Conservation (phyloP, 2,329 filamentous ascomycete genomes). For the Ceratocystis variospora region DNA sequence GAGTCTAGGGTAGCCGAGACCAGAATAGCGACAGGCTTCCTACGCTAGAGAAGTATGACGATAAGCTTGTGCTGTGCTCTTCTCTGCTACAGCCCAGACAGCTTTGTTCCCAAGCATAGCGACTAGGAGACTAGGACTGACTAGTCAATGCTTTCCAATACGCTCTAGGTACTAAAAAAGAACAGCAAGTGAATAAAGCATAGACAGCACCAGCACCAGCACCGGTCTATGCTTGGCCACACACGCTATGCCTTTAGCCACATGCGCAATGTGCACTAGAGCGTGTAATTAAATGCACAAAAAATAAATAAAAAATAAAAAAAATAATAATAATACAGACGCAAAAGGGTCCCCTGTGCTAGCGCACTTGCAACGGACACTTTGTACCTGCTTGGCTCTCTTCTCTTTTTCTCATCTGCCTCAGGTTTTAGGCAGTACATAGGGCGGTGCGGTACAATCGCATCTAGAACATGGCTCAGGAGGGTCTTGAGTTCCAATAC, state of each 20-base stretch:
- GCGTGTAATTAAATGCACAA: no score
- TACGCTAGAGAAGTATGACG: background rate
- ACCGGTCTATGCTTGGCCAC: background rate
- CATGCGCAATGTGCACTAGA: no score
- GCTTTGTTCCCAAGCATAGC: background rate
- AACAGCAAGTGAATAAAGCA: background rate
- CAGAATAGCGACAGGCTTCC: background rate
- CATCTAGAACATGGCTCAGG: background rate
- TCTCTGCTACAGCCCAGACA: background rate
- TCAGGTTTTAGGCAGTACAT: background rate
- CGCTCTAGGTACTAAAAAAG: background rate
- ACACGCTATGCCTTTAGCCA: no score
- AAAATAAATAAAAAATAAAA: background rate
- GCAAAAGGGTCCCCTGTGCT: background rate
- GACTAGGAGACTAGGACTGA: no score
- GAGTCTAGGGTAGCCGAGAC: background rate
- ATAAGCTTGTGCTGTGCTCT: background rate
- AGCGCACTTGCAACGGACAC: no score
- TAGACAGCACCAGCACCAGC: background rate
- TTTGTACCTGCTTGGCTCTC: background rate
- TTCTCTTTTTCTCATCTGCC: background rate
- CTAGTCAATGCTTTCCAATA: background rate
- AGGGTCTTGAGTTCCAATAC: background rate
- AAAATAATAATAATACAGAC: no score
- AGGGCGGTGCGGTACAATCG: no score